phyloP scores from a whole-genome alignment of 108 stramenopile species.

The Nannochloropsis salina region DNA sequence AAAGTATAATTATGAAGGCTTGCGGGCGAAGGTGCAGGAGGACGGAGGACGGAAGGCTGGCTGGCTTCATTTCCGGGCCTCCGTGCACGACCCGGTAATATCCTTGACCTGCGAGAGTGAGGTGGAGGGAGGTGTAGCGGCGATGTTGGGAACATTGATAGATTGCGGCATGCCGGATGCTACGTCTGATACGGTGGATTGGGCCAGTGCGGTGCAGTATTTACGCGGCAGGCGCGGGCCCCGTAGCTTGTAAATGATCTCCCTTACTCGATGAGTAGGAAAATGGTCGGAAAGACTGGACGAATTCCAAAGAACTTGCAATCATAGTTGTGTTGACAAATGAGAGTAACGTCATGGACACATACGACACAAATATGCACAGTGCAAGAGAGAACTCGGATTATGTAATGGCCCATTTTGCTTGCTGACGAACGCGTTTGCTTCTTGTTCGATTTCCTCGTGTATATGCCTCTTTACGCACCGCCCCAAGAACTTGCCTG shows the following conservation, averaged over 20 bases:
- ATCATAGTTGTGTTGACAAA: too few relatives aligned
- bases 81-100: not conserved
- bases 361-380: too few relatives aligned
- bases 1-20: constrained; percentile 25
- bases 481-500: too few relatives aligned
- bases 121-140: not conserved
- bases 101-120: not conserved
- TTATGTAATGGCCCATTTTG: too few relatives aligned
- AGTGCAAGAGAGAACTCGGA: too few relatives aligned
- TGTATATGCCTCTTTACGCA: too few relatives aligned
- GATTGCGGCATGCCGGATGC: not conserved
- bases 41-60: not conserved
- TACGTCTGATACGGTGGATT: not conserved
- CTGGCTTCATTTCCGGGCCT: not conserved
- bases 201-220: not conserved
- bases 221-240: not conserved
- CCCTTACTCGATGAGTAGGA: too few relatives aligned
- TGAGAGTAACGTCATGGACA: too few relatives aligned
- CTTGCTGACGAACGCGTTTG: too few relatives aligned
- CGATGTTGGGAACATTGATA: constrained; percentile 6
- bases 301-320: too few relatives aligned
- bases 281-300: too few relatives aligned
- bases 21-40: constrained; percentile 16
- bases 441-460: too few relatives aligned
- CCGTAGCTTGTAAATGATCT: not conserved